Base-by-base conservation (phyloP, 768 basidiomycete genomes). In the Russula sp. region DNA sequence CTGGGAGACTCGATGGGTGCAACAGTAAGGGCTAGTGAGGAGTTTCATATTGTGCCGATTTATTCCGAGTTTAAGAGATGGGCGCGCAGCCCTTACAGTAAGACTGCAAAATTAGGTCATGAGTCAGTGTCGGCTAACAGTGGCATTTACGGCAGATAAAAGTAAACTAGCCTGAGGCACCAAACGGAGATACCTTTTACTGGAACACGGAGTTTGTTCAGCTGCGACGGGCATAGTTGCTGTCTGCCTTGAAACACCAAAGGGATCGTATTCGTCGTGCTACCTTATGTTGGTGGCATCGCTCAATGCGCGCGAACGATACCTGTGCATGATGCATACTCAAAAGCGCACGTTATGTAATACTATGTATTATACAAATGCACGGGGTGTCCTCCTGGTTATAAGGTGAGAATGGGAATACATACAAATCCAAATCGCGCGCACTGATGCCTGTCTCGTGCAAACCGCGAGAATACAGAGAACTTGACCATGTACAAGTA, bases 301-400 rank as follows among this genome's bases (percentile, higher is more conserved):
- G 11, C 44, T 22, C 44, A 22, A 46, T 46, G 10, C 6, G 40
- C 40, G 42, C 16, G 20, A 18, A 11, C 3, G 10, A n/a, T n/a
- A n/a, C n/a, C n/a, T n/a, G 34, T 34, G 34, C 34, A 2, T 30
- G n/a, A n/a, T 30, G 2, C 28, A 2, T 30, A 30, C 28, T 20
- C 24, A 42, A 44, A 32, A 49, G 51, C 48, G n/a, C 22, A 49
- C 59, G 22, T 51, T 61, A 58, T 61, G 57, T 36, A 54, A 64
- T 65, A 65, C 64, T 32, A 42, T 57, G 64, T 65, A 65, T 34
- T 49, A 64, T 65, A 65, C 63, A 65, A 65, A 56, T 65, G 59
- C 20, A 22, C 61, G 59, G 24, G 22, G 22, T 44, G 49, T 65
- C 64, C 59, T 24, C 59, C 59, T 18, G 22, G 36, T 34, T 60